Conservation (phyloP, 176 grass and related monocot genomes). For the Aegilops umbellulata region DNA sequence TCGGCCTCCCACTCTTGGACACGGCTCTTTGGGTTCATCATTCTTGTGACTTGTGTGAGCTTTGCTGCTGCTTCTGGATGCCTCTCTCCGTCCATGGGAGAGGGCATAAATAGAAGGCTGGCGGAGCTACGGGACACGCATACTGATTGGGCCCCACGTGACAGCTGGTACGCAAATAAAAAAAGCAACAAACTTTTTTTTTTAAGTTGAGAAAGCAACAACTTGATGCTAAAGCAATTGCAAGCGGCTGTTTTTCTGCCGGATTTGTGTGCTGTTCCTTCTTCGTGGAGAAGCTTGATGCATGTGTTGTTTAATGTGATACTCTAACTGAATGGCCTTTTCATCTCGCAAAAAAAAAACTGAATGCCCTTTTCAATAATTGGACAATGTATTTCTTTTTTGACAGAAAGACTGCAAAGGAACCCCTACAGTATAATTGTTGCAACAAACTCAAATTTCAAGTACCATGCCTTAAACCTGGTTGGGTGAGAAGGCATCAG, state of each 20-base stretch:
- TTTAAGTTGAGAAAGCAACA: background rate
- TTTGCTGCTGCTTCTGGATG: background rate
- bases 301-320: background rate
- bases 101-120: slow-evolving; percentile 17
- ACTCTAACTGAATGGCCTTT: background rate
- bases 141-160: background rate
- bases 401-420: no score
- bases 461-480: no score
- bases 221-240: background rate
- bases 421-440: no score
- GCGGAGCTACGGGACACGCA: background rate
- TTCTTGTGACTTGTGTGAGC: background rate
- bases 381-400: no score
- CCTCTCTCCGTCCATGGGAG: background rate
- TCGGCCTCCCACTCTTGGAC: background rate
- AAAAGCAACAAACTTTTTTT: background rate
- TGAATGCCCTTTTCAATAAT: no score
- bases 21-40: slow-evolving; percentile 27
- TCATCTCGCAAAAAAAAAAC: no score
- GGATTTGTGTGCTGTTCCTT: background rate
- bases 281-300: background rate
- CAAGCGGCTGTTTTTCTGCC: slow-evolving; percentile 10
- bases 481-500: no score
- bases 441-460: no score
- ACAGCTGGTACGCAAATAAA: background rate